Conservation (phyloP, 2,329 filamentous ascomycete species). For the Dactylellina parvicollis region DNA sequence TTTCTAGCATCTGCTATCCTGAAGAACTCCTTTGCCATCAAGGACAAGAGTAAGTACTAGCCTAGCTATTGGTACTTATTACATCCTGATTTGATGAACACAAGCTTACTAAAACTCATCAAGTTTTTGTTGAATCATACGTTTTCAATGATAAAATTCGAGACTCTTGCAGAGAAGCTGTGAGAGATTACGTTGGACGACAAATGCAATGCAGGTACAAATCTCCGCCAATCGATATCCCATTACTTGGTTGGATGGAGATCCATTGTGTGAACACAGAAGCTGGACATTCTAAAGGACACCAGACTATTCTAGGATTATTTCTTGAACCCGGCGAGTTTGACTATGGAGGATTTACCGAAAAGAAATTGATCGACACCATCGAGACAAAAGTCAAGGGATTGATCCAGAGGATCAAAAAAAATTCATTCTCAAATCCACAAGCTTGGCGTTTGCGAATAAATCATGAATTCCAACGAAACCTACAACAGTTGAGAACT, state of each 20-base stretch:
- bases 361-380: neutral
- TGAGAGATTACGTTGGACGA: neutral
- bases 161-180: neutral
- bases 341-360: neutral
- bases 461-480: neutral
- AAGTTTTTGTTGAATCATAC: neutral
- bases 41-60: neutral
- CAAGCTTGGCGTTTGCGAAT: neutral
- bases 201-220: neutral
- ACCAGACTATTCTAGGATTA: neutral
- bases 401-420: neutral
- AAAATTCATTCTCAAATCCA: neutral
- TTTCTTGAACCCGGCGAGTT: too few relatives aligned
- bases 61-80: neutral
- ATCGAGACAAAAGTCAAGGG: constrained; percentile 1
- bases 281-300: neutral
- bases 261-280: constrained; percentile 3
- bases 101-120: neutral
- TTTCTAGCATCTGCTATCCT: constrained; percentile 4
- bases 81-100: neutral
- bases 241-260: too few relatives aligned
- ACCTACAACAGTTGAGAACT: neutral
- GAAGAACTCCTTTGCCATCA: neutral
- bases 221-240: too few relatives aligned
- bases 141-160: neutral